phyloP scores from a whole-genome alignment of 345 rosid species.

The Xanthoceras sorbifolium region DNA sequence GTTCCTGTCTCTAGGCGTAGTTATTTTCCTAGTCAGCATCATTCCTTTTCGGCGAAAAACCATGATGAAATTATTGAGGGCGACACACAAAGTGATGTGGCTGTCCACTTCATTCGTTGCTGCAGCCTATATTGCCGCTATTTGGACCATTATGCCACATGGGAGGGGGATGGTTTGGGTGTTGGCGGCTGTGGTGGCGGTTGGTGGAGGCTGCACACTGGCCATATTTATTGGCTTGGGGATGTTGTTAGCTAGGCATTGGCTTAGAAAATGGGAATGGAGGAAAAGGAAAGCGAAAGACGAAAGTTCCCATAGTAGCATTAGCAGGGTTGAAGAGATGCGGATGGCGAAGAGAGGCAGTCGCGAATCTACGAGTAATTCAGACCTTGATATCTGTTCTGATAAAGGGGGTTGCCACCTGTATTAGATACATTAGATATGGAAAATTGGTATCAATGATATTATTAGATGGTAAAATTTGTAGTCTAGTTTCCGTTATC shows the following conservation, averaged over 20 bases:
- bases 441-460: not conserved
- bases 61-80: constrained; percentile 42
- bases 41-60: constrained; percentile 59
- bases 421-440: constrained; percentile 17
- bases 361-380: constrained; percentile 35
- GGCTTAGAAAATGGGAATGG: constrained; percentile 50
- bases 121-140: constrained; percentile 53
- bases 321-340: constrained; percentile 46
- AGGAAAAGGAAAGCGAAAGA: constrained; percentile 28
- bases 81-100: constrained; percentile 68
- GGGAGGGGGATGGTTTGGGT: constrained; percentile 40
- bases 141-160: constrained; percentile 53
- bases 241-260: constrained; percentile 38
- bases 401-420: constrained; percentile 42
- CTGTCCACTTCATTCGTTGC: constrained; percentile 58
- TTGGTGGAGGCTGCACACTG: constrained; percentile 47
- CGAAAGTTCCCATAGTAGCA: constrained; percentile 32
- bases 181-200: constrained; percentile 26
- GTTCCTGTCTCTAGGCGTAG: constrained; percentile 55
- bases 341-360: constrained; percentile 29
- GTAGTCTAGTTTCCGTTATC: not conserved
- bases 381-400: constrained; percentile 46
- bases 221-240: constrained; percentile 44
- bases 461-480: not conserved
- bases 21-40: constrained; percentile 58